Conservation (phyloP, 2,329 filamentous ascomycete species). For the Talaromyces sp. region DNA sequence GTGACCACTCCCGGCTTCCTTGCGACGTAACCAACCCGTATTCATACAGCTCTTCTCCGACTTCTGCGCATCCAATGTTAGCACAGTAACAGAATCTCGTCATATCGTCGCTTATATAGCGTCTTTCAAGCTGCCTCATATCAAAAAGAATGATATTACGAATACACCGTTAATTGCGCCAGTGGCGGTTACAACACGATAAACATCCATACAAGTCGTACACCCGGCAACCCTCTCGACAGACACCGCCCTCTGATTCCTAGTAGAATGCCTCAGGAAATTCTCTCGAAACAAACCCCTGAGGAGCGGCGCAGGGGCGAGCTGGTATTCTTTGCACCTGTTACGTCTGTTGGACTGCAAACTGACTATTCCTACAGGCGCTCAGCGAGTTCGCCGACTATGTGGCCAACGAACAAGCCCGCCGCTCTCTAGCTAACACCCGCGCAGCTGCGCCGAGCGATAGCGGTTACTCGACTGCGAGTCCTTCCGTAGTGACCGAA, state of each 20-base stretch:
- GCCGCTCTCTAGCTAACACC: conserved; percentile 33
- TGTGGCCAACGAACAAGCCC: conserved; percentile 85
- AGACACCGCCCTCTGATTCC: not conserved
- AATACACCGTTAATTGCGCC: conserved; percentile 38
- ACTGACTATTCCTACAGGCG: conserved; percentile 47
- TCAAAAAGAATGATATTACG: conserved; percentile 37
- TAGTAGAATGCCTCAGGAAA: conserved; percentile 28
- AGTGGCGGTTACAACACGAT: conserved; percentile 26
- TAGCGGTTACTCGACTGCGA: conserved; percentile 37
- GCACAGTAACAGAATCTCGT: not conserved
- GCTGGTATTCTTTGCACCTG: conserved; percentile 56
- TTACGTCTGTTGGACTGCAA: not conserved
- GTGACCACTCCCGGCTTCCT: conserved; percentile 1
- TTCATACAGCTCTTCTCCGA: not conserved
- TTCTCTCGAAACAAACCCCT: conserved; percentile 56
- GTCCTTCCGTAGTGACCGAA: conserved; percentile 41
- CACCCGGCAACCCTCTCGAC: conserved; percentile 5
- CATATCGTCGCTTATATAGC: not conserved
- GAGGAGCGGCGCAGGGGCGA: conserved; percentile 85
- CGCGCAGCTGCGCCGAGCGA: conserved; percentile 34
- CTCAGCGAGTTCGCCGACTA: conserved; percentile 97
- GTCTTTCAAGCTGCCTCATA: not conserved
- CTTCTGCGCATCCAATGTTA: not conserved
- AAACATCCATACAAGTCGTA: conserved; percentile 17
- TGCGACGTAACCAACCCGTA: not conserved